These are phyloP conservation scores for Chalaropsis thielavioides DNA, from an alignment of 2,329 filamentous ascomycete genomes.

Conservation along the genomic window DNA sequence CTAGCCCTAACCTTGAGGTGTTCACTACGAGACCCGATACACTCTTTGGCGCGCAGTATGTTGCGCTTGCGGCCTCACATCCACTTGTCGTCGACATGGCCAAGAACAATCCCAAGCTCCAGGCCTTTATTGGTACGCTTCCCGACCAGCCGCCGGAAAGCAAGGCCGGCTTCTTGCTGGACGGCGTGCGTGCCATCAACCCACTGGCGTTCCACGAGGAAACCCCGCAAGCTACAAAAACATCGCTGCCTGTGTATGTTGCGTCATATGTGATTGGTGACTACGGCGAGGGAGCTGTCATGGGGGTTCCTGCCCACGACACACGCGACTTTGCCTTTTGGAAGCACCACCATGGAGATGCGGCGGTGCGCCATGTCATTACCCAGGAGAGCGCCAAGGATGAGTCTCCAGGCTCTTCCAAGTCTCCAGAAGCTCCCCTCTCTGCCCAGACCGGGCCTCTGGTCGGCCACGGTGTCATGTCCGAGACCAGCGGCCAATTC, in stretches of 20 bases:
- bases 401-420: background rate
- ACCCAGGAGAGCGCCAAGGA: slow-evolving; percentile 20
- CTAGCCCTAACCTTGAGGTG: slow-evolving; percentile 42
- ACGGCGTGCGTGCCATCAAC: slow-evolving; percentile 46
- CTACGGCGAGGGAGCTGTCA: slow-evolving; percentile 76
- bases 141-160: slow-evolving; percentile 39
- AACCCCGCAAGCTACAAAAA: slow-evolving; percentile 36
- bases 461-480: slow-evolving; percentile 52
- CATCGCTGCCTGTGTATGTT: slow-evolving; percentile 58
- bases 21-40: slow-evolving; percentile 81
- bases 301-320: slow-evolving; percentile 85
- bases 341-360: slow-evolving; percentile 48
- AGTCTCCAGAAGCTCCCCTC: slow-evolving; percentile 19
- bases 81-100: slow-evolving; percentile 51
- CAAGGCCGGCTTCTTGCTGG: slow-evolving; percentile 54
- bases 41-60: slow-evolving; percentile 71
- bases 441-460: slow-evolving; percentile 38
- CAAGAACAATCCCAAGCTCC: slow-evolving; percentile 43
- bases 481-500: slow-evolving; percentile 49
- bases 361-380: slow-evolving; percentile 51
- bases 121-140: slow-evolving; percentile 52
- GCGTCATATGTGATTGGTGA: slow-evolving; percentile 75
- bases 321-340: slow-evolving; percentile 66
- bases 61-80: slow-evolving; percentile 63
- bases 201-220: slow-evolving; percentile 45